Conservation (phyloP, 2,329 filamentous ascomycete species). For the Trichoderma endophyticum region DNA sequence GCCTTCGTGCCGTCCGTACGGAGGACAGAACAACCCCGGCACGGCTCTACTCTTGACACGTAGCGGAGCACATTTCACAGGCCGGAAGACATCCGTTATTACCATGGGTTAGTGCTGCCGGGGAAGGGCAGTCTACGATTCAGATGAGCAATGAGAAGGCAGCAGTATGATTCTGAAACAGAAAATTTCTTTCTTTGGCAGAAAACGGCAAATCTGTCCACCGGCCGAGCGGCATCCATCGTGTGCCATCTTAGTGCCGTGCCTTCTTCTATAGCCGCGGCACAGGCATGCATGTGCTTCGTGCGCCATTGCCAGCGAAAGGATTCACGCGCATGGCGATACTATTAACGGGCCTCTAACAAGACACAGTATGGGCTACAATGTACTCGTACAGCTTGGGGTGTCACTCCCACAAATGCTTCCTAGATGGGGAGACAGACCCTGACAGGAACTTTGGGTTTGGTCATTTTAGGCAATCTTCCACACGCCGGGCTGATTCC, state of each 20-base stretch:
- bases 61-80: constrained; percentile 11
- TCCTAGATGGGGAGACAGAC: not conserved
- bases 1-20: constrained; percentile 11
- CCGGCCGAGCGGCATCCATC: not conserved
- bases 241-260: not conserved
- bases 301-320: not conserved
- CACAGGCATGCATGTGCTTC: not conserved
- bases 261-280: not conserved
- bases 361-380: not conserved
- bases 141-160: not conserved
- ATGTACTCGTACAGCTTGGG: not conserved
- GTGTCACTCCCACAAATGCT: not conserved
- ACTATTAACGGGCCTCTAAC: not conserved
- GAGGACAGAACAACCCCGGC: constrained; percentile 3
- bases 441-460: not conserved
- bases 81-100: constrained; percentile 9
- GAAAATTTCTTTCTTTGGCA: not conserved
- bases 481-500: not conserved
- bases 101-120: not conserved
- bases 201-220: not conserved
- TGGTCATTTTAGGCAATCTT: not conserved
- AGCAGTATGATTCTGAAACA: not conserved
- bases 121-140: not conserved
- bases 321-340: not conserved
- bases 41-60: constrained; percentile 15